Evolutionary conservation across 352 stramenopile species (phyloP).

Genomic region (Elongisporangium undulatum): DNA sequence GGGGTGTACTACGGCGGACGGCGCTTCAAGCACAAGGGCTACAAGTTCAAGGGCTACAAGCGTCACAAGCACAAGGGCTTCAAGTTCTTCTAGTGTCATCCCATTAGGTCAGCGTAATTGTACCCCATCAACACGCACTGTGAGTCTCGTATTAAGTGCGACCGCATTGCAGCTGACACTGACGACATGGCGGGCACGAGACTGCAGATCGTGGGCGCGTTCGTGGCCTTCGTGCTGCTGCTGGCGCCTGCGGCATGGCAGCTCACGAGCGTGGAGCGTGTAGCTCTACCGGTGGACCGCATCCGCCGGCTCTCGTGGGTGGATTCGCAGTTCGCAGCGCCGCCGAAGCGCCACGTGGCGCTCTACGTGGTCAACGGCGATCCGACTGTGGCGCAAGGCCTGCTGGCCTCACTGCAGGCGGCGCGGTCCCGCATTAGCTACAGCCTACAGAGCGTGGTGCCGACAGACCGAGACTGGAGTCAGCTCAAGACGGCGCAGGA

Average conservation of each 20-base stretch:
- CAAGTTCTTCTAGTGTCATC: constrained; percentile 52
- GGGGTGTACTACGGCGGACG: constrained; percentile 50
- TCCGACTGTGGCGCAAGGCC: background rate
- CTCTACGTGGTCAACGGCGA: constrained; percentile 13
- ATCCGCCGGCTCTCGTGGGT: constrained; percentile 50
- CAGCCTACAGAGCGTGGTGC: background rate
- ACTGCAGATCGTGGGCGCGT: constrained; percentile 68
- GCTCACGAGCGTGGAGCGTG: constrained; percentile 65
- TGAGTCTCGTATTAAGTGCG: background rate
- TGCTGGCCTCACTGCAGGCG: background rate
- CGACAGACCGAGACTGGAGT: background rate
- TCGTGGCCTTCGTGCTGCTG: constrained; percentile 67
- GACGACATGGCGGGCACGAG: constrained; percentile 59
- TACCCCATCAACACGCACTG: background rate
- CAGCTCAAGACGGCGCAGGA: constrained; percentile 6
- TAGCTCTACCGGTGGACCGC: constrained; percentile 40
- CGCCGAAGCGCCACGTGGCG: constrained; percentile 14
- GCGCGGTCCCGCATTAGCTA: background rate
- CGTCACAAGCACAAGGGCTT: constrained; percentile 34
- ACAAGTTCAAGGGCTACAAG: constrained; percentile 32
- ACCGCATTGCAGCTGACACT: background rate
- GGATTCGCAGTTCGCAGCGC: constrained; percentile 18
- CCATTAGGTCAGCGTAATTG: background rate
- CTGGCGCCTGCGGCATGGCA: constrained; percentile 57
- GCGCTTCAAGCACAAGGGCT: constrained; percentile 40